Base-by-base conservation (phyloP, 2,329 filamentous ascomycete species). In the Colletotrichum musae region DNA sequence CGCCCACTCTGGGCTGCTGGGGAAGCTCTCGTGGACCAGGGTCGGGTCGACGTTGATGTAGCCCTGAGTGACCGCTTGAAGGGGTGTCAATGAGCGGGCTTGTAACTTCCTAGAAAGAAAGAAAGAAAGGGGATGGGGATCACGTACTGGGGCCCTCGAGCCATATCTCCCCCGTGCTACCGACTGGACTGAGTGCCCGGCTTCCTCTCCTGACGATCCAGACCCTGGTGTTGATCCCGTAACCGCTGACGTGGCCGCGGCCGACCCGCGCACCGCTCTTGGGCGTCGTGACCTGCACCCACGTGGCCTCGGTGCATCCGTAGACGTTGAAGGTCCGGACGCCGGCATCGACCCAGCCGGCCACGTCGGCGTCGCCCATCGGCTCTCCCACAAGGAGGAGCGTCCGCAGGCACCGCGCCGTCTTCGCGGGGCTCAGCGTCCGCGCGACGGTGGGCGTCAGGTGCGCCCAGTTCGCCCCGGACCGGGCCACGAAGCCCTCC, bases 151-250 rank as follows among this genome's bases (percentile, higher is more conserved):
- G 58, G 10, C 64, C 51, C 1, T 68, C 67, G 6, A 66, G 62
- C 21, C 69, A 24, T 13, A 62, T 50, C 47, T 68, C 64, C 1
- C 64, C 64, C 2, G 75, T 59, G 2, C 58, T 64, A 2, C 78
- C 78, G 26, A 71, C 64, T 3, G 79, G 78, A 51, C 75, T 70
- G 6, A 80, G 74, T 16, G 16, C 47, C 16, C 43, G 21, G 12
- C n/a, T 24, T 6, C 3, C 32, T 1, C 36, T 72, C 16, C 77
- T 73, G 0, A 77, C 72, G 15, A 80, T 71, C 75, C 77, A 79
- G 5, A 73, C 70, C 0, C 51, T 64, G 2, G 59, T 70, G 12
- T 72, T 72, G 0, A 71, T 0, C 1, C 57, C 84, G 48, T 77
- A 79, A 0, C 73, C 72, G 1, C 73, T 74, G 13, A 32, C 56